phyloP scores from a whole-genome alignment of 768 basidiomycete species.

The Lentinus tigrinus region DNA sequence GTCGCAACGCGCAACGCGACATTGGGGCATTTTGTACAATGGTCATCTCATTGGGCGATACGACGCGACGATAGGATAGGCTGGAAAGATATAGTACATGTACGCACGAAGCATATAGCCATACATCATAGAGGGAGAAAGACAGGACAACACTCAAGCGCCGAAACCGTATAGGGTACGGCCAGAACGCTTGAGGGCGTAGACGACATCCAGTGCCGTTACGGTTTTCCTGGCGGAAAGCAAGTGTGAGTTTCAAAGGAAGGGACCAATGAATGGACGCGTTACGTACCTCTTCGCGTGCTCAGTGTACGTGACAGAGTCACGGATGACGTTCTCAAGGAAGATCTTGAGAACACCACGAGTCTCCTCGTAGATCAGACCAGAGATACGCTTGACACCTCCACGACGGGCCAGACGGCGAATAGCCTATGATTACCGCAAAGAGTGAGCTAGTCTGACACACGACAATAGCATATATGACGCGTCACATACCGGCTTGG shows the following conservation, averaged over 20 bases:
- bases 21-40: neutral
- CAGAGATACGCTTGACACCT: conserved; percentile 65
- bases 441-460: neutral
- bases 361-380: conserved; percentile 64
- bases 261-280: neutral
- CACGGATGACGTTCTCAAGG: conserved; percentile 44
- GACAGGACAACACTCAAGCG: conserved; percentile 28
- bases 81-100: conserved; percentile 14
- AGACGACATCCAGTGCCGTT: conserved; percentile 61
- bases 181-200: conserved; percentile 59
- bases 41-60: neutral
- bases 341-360: conserved; percentile 66
- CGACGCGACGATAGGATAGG: conserved; percentile 1
- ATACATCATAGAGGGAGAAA: conserved; percentile 13
- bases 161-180: conserved; percentile 60
- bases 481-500: conserved; percentile 46
- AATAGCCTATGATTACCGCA: conserved; percentile 22
- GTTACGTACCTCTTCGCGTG: conserved; percentile 46
- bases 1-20: neutral
- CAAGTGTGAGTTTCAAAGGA: neutral
- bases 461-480: neutral
- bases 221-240: conserved; percentile 41
- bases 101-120: conserved; percentile 13
- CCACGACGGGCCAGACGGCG: conserved; percentile 62
- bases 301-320: conserved; percentile 55